A percentile compares a stretch with the other conserved stretches of the same genome.
phyloP scores from a whole-genome alignment of 768 basidiomycete species.

The Mrakia gelida region DNA sequence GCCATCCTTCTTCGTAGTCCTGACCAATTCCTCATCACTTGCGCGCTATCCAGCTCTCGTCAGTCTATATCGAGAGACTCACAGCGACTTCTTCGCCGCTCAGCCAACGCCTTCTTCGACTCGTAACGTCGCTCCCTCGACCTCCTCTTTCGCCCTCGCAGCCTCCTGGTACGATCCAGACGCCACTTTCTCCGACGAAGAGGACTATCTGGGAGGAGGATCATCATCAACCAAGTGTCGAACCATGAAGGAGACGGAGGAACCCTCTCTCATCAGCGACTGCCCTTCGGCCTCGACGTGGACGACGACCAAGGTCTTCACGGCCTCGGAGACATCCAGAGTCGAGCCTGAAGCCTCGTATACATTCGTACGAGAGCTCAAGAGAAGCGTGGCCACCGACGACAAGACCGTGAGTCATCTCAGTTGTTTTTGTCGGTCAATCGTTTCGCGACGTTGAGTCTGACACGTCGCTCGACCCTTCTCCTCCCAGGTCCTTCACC shows the following conservation, averaged over 20 bases:
- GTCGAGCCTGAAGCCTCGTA: slow-evolving; percentile 15
- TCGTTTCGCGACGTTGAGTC: too few relatives aligned
- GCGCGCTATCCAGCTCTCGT: background rate
- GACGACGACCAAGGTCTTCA: background rate
- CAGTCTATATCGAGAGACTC: slow-evolving; percentile 14
- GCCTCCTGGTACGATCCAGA: background rate
- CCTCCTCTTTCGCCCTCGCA: background rate
- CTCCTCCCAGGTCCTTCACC: slow-evolving; percentile 1
- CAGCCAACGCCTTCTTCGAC: background rate
- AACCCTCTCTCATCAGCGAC: background rate
- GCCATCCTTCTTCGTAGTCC: background rate
- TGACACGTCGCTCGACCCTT: background rate
- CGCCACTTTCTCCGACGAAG: too few relatives aligned
- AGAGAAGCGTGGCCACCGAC: background rate
- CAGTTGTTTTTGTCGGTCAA: background rate
- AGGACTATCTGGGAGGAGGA: background rate
- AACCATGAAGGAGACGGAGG: background rate
- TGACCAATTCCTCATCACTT: background rate
- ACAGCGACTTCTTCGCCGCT: slow-evolving; percentile 15
- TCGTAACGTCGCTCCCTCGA: background rate
- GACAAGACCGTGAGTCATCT: slow-evolving; percentile 12
- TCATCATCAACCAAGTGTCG: background rate
- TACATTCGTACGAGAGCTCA: slow-evolving; percentile 17
- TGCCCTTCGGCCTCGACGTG: background rate
- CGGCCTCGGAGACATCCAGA: background rate